Conservation (phyloP, 176 grass and related monocot species). For the Avena atlantica region DNA sequence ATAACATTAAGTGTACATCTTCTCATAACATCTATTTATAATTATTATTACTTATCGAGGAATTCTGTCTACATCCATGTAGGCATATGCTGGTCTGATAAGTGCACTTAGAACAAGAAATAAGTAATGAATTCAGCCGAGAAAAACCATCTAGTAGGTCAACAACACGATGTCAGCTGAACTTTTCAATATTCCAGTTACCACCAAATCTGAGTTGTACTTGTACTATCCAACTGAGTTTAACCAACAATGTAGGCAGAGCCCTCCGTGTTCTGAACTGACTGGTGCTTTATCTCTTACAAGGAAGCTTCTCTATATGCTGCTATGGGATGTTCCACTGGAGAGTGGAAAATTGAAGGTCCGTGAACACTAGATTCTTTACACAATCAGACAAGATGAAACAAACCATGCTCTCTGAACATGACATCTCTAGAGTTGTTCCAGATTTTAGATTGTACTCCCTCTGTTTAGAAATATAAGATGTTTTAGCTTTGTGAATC, state of each 20-base stretch:
- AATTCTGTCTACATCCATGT: constrained; percentile 7
- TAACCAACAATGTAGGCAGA: not conserved
- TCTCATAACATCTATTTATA: not conserved
- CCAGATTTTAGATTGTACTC: not conserved
- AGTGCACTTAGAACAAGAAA: not conserved
- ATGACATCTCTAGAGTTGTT: not conserved
- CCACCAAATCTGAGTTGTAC: not conserved
- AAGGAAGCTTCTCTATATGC: not conserved
- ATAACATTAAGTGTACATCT: constrained; percentile 14
- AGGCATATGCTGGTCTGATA: not conserved
- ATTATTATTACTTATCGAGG: not conserved
- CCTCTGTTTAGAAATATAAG: too few relatives aligned
- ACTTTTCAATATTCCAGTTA: not conserved
- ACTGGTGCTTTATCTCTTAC: not conserved
- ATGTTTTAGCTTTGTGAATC: too few relatives aligned
- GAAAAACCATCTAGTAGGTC: not conserved
- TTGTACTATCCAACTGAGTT: not conserved
- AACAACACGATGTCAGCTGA: not conserved
- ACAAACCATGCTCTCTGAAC: not conserved
- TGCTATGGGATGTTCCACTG: not conserved
- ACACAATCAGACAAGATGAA: not conserved
- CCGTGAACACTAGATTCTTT: not conserved
- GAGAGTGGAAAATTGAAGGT: not conserved
- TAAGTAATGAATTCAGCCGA: not conserved
- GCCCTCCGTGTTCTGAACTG: not conserved